Evolutionary conservation across 371 early-diverging fungal species (phyloP).

Genomic region (Smittium mucronatum): DNA sequence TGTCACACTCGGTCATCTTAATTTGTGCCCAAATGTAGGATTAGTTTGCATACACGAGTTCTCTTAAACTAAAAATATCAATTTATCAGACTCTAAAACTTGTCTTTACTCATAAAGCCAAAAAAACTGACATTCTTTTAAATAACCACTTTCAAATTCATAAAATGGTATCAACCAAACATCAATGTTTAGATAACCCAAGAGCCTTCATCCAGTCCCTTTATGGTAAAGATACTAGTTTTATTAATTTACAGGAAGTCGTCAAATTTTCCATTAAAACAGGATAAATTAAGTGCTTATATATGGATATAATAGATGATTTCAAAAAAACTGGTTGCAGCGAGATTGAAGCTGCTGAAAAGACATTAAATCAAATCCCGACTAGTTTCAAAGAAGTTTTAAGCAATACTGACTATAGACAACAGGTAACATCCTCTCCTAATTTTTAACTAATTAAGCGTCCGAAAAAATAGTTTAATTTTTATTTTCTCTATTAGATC

Average conservation of each 20-base stretch:
- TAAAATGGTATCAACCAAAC: not conserved
- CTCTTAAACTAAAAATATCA: no score
- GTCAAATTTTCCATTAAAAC: not conserved
- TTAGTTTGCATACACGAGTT: no score
- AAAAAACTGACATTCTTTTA: not conserved
- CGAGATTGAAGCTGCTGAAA: not conserved
- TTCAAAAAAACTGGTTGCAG: not conserved
- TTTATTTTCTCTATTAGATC: not conserved
- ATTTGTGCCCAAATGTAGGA: no score
- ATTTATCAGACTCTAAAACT: no score
- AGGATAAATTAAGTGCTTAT: not conserved
- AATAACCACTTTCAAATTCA: not conserved
- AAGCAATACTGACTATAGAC: not conserved
- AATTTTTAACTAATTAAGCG: not conserved
- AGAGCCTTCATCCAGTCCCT: not conserved
- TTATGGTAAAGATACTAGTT: not conserved
- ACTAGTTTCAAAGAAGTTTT: not conserved
- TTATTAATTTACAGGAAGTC: not conserved
- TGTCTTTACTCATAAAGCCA: no score
- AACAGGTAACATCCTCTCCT: not conserved
- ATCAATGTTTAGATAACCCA: not conserved
- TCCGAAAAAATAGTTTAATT: not conserved
- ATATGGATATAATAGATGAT: not conserved
- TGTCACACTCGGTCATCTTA: no score
- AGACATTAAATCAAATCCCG: not conserved